Evolutionary conservation across 1,139 yeast genomes (phyloP), one percentile per base, ranked within the genome.

Genomic region (Sugiyamaella grinbergsii): DNA sequence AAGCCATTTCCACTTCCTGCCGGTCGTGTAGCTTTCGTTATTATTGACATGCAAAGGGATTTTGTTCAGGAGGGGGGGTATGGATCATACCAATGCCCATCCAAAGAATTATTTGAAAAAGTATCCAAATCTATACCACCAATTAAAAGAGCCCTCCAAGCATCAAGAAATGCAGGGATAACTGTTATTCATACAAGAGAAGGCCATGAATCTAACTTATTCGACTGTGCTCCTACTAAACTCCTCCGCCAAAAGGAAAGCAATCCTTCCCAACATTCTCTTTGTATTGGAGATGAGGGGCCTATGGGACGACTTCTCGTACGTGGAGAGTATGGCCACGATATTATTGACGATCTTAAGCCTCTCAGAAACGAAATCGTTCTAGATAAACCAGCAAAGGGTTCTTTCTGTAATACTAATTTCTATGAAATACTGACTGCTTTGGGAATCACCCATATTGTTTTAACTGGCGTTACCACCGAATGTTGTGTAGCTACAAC

Each of bases 401-500:
- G 68, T 5, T 61, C 64, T 0, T 64, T 64, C 44, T 64, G 63
- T 50, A 64, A 64, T 51, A 64, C 68, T 4, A 63, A 62, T 36
- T 50, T 64, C n/a, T 63, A 62, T 36, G 63, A 62, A 47, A 51
- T 57, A 7, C 54, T 64, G 13, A 63, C 62, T 3, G 55, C 66
- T 2, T 48, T 63, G 13, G 68, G 68, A 5, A 49, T 64, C 8
- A 63, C 68, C 3, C 66, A 62, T 47, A 32, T 64, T 24, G 38
- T 64, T 20, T 47, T 64, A 10, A 54, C 62, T 19, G 68, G 68
- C 2, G 68, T 64, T 11, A 64, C 68, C 8, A 62, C 68, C 2
- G 68, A 64, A 51, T 64, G 68, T 53, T 64, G 68, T 47, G 68
- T 64, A 1, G 58, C 66, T 10, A 60, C 68, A 2, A 64, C 68